Percentiles rank a stretch among this genome's conserved stretches.
Evolutionary conservation across 139 green algal species (phyloP).

Genomic region (Zygnema circumcarinatum): DNA sequence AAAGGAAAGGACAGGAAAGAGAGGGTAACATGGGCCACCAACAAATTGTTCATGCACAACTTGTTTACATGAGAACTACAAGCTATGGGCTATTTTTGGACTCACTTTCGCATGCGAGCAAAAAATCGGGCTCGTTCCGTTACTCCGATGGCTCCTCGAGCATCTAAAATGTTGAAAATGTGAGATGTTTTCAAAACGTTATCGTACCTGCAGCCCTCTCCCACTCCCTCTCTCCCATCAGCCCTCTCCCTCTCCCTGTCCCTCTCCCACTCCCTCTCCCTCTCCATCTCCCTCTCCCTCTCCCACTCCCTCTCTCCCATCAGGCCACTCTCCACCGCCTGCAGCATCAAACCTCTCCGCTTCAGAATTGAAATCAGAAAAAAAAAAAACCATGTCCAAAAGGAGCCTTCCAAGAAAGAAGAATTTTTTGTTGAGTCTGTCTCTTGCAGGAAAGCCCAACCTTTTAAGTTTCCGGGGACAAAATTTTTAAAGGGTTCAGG

Average conservation of each 20-base stretch:
- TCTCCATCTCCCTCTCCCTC: background rate
- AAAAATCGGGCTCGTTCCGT: slow-evolving; percentile 95
- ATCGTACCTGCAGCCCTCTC: slow-evolving; percentile 75
- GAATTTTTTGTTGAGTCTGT: too few relatives aligned
- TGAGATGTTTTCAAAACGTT: slow-evolving; percentile 97
- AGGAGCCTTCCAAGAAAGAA: too few relatives aligned
- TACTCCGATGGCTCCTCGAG: slow-evolving; percentile 84
- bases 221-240: background rate
- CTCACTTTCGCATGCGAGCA: slow-evolving; percentile 78
- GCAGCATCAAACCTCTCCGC: too few relatives aligned
- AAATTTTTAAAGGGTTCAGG: too few relatives aligned
- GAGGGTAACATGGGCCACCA: background rate
- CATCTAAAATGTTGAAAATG: slow-evolving; percentile 98
- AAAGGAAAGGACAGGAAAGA: background rate
- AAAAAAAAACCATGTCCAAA: too few relatives aligned
- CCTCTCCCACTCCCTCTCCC: background rate
- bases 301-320: background rate
- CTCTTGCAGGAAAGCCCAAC: too few relatives aligned
- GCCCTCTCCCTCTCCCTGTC: background rate
- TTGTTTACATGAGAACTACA: background rate
- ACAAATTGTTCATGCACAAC: background rate
- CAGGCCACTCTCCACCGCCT: too few relatives aligned
- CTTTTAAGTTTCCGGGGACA: too few relatives aligned
- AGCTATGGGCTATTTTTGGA: slow-evolving; percentile 15
- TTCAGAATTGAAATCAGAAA: too few relatives aligned